phyloP scores from a whole-genome alignment of 495 filamentous ascomycete species.

The Xylaria bambusicola region DNA sequence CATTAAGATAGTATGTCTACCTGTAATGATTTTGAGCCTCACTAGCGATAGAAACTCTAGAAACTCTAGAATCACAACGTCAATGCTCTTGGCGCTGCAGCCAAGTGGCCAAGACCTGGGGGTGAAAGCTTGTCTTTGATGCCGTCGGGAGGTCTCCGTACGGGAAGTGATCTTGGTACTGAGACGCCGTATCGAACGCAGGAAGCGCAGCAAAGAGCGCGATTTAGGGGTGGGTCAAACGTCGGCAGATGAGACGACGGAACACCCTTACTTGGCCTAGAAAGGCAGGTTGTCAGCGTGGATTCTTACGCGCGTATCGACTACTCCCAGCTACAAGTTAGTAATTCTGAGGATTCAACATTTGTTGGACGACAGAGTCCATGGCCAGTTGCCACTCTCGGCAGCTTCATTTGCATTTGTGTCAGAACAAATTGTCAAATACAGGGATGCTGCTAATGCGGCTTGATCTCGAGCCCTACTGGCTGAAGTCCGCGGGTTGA shows the following conservation, averaged over 20 bases:
- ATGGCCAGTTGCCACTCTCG: not conserved
- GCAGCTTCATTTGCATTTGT: not conserved
- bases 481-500: not conserved
- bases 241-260: constrained; percentile 16
- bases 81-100: constrained; percentile 14
- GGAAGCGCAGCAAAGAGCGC: not conserved
- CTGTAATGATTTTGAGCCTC: no score
- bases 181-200: not conserved
- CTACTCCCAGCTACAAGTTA: not conserved
- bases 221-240: constrained; percentile 8
- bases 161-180: not conserved
- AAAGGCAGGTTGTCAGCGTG: constrained; percentile 11
- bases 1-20: no score
- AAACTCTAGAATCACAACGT: not conserved
- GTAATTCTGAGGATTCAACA: not conserved
- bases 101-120: constrained; percentile 17
- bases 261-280: not conserved
- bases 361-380: not conserved
- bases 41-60: not conserved
- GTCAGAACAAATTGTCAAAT: not conserved
- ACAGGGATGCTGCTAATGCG: not conserved
- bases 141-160: not conserved
- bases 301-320: not conserved
- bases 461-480: not conserved
- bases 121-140: constrained; percentile 7